These are phyloP conservation scores for Magnusiomyces ingens DNA, from an alignment of 1,139 yeast genomes.

Conservation along the genomic window DNA sequence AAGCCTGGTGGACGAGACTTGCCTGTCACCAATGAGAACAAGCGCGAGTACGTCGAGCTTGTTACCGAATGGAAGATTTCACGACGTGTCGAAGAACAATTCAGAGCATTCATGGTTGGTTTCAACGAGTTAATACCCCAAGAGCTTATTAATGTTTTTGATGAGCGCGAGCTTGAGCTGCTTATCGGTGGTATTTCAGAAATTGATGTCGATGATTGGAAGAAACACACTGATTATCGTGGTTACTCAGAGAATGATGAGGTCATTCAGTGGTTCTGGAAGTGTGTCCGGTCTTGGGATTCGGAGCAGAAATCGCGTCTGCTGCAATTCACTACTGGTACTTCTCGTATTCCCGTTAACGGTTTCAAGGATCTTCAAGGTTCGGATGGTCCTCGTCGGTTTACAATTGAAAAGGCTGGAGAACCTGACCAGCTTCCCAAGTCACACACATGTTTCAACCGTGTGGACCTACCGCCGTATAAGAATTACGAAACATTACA, in stretches of 20 bases:
- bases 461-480: slow-evolving; percentile 87
- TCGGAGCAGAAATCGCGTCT: slow-evolving; percentile 93
- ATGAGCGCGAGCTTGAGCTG: slow-evolving; percentile 92
- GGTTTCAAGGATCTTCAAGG: slow-evolving; percentile 98
- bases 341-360: slow-evolving; percentile 96
- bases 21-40: slow-evolving; percentile 90
- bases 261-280: slow-evolving; percentile 98
- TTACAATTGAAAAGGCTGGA: slow-evolving; percentile 97
- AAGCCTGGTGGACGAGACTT: slow-evolving; percentile 82
- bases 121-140: slow-evolving; percentile 96
- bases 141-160: slow-evolving; percentile 91
- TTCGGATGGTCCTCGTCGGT: slow-evolving; percentile 97
- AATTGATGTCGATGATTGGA: slow-evolving; percentile 98
- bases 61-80: slow-evolving; percentile 95
- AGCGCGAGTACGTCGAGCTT: slow-evolving; percentile 89
- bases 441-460: slow-evolving; percentile 91
- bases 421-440: slow-evolving; percentile 90
- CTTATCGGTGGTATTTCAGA: slow-evolving; percentile 98
- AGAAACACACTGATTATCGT: slow-evolving; percentile 95
- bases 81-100: slow-evolving; percentile 90
- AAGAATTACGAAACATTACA: slow-evolving; percentile 65
- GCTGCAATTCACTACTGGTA: slow-evolving; percentile 95
- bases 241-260: slow-evolving; percentile 96
- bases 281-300: slow-evolving; percentile 88
- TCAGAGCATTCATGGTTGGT: slow-evolving; percentile 92